Percentiles rank a stretch among this genome's conserved stretches.
Evolutionary conservation across 2,329 filamentous ascomycete species (phyloP).

Genomic region (Chalaropsis ovoidea): DNA sequence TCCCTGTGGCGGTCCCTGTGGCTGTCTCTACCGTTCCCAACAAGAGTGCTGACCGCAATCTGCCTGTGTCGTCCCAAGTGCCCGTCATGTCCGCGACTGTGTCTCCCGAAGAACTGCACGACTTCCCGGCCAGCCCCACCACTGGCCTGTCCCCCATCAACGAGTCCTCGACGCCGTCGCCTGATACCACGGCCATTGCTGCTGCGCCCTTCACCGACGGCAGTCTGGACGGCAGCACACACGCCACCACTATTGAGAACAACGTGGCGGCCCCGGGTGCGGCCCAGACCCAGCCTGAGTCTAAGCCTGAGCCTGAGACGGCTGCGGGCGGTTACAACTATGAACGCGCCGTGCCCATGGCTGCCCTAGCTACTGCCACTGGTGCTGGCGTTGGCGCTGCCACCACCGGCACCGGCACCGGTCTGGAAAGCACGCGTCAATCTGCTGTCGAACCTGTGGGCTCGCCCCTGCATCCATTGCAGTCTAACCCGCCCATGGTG

Average conservation of each 20-base stretch:
- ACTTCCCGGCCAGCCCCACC: slow-evolving; percentile 6
- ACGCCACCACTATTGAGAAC: slow-evolving; percentile 16
- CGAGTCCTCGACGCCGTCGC: slow-evolving; percentile 13
- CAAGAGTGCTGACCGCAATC: slow-evolving; percentile 4
- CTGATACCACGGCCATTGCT: not conserved
- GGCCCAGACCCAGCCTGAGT: not conserved
- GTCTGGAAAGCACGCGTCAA: slow-evolving; percentile 10
- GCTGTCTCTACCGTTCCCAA: not conserved
- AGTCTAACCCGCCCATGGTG: slow-evolving; percentile 19
- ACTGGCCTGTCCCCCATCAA: slow-evolving; percentile 16
- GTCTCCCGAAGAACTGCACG: slow-evolving; percentile 12
- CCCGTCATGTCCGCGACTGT: slow-evolving; percentile 16
- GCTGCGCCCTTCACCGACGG: slow-evolving; percentile 2
- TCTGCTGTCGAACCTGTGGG: slow-evolving; percentile 8
- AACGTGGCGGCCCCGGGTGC: not conserved
- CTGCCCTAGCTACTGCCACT: not conserved
- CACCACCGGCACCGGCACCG: not conserved
- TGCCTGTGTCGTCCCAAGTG: not conserved
- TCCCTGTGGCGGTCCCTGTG: not conserved
- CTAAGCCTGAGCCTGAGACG: not conserved
- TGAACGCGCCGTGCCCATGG: not conserved
- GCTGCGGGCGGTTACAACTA: not conserved
- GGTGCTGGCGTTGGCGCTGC: not conserved
- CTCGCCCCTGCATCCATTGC: slow-evolving; percentile 14
- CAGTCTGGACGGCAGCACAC: slow-evolving; percentile 11